phyloP scores from a whole-genome alignment of 2,329 filamentous ascomycete species.

The Talaromyces sp. region DNA sequence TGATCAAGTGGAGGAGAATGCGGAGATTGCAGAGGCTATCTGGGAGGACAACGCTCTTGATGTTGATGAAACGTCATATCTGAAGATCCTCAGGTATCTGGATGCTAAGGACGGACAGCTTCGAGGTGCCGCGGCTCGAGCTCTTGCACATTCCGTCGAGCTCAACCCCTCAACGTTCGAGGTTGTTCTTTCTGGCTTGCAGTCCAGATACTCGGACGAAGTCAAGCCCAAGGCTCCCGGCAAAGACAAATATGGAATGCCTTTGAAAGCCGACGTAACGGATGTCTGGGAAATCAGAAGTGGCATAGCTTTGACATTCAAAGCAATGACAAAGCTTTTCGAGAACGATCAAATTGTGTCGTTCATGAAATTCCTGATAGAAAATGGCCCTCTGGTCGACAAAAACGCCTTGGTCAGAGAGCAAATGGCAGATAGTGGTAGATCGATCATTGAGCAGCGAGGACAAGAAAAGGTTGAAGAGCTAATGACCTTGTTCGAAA shows the following conservation, averaged over 20 bases:
- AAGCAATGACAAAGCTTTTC: slow-evolving; percentile 70
- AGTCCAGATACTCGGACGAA: slow-evolving; percentile 69
- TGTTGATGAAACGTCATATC: slow-evolving; percentile 61
- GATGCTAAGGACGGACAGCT: slow-evolving; percentile 76
- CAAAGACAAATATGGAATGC: slow-evolving; percentile 92
- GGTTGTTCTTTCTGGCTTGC: slow-evolving; percentile 61
- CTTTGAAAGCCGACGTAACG: slow-evolving; percentile 76
- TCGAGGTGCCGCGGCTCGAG: slow-evolving; percentile 74
- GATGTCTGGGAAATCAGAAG: slow-evolving; percentile 92
- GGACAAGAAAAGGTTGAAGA: slow-evolving; percentile 80
- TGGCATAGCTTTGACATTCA: slow-evolving; percentile 83
- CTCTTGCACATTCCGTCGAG: slow-evolving; percentile 70
- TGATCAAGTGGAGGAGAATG: slow-evolving; percentile 84
- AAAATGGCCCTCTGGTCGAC: slow-evolving; percentile 82
- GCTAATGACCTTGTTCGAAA: slow-evolving; percentile 89
- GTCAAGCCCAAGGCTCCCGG: slow-evolving; percentile 79
- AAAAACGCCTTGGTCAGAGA: slow-evolving; percentile 70
- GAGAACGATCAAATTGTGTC: slow-evolving; percentile 65
- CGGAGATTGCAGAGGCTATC: slow-evolving; percentile 75
- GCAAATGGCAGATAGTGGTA: slow-evolving; percentile 90
- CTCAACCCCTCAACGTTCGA: slow-evolving; percentile 58
- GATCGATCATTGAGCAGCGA: slow-evolving; percentile 72
- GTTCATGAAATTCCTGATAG: slow-evolving; percentile 81
- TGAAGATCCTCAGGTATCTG: slow-evolving; percentile 71
- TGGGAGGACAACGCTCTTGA: slow-evolving; percentile 91